Evolutionary conservation across 2,329 filamentous ascomycete genomes (phyloP), one percentile per base, ranked within the genome.

Genomic region (Beauveria bassiana): DNA sequence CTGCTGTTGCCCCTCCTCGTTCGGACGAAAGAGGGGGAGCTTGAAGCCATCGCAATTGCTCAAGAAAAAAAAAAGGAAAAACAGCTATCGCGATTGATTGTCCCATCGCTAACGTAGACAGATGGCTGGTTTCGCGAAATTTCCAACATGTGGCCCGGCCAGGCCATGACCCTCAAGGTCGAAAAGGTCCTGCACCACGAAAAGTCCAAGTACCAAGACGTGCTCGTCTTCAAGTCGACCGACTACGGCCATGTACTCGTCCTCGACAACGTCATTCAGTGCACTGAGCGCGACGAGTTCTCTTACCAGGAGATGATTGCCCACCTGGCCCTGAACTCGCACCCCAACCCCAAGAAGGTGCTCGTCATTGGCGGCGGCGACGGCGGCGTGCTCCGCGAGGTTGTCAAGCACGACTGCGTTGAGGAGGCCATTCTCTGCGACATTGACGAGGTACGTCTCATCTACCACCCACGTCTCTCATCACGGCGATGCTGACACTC

Each of bases 51-150:
- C 47, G n/a, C 56, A 59, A 5, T n/a, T 56, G 40, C 34, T 28
- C 28, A 24, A 28, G n/a, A 38, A 52, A 38, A 28, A 38, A 20
- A 43, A 26, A 20, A 3, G 14, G n/a, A 22, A 22, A 8, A 10
- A 42, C 1, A 14, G 38, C 12, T 40, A 16, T 16, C 34, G 12
- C 16, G 6, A 22, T 40, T 59, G 46, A 62, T 69, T 63, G 65
- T 64, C 38, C n/a, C 49, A 20, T 47, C 47, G 18, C 16, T 20
- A 28, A 56, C 24, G 59, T 51, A 50, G 34, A 18, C 69, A 96
- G 95, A 98, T 96, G 95, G 93, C 81, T 99, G 95, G 95, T 99
- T 99, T 89, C 90, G 92, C 78, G 95, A 99, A 82, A 93, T 96
- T 80, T 96, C 90, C 70, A 82, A 95, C 74, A 98, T 99, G 93